Base-by-base conservation (phyloP, 352 stramenopile species). In the Paralagenidium karlingii region DNA sequence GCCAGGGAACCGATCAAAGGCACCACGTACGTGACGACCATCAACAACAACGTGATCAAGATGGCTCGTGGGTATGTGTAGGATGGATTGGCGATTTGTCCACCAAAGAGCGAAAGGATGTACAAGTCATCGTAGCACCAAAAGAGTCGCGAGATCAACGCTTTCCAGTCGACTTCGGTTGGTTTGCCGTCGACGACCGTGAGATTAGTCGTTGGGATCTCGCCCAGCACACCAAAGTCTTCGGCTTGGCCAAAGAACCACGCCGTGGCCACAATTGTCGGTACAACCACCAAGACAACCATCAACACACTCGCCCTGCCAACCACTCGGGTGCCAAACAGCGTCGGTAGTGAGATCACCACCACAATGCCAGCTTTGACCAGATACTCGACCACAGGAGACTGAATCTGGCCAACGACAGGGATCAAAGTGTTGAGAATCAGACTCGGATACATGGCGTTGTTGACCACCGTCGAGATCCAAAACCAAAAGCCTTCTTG, bases 101-200 rank as follows among this genome's bases (percentile, higher is more conserved):
- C 77, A 15, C 77, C 78, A 55, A 92, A 94, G 8, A 60, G 63
- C 13, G 68, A 80, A 1, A 66, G 77, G 32, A 51, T 65, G 39
- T 94, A 74, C 47, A 89, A 94, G 18, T 65, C 82, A 49, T 94
- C 94, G 18, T 90, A 70, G 58, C 94, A 94, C 84, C 87, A 96
- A 51, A 94, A 95, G 19, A 96, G 51, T 36, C 87, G 84, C 47
- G 93, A 95, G 15, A 95, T 38, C 26, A 80, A 80, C 5, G 64
- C 55, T 26, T 65, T 44, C 74, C 76, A 94, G 8, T 78, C 24
- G 37, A 55, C 65, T 37, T 62, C 24, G n/a, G 11, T 25, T 29
- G 24, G 51, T 25, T 22, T 40, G 24, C 26, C 28, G 4, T 26
- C 21, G 18, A n/a, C n/a, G n/a, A n/a, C n/a, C n/a, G 55, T 53